These are phyloP conservation scores for Hypoxylon sp. DNA, from an alignment of 2,329 filamentous ascomycete genomes.

Conservation along the genomic window DNA sequence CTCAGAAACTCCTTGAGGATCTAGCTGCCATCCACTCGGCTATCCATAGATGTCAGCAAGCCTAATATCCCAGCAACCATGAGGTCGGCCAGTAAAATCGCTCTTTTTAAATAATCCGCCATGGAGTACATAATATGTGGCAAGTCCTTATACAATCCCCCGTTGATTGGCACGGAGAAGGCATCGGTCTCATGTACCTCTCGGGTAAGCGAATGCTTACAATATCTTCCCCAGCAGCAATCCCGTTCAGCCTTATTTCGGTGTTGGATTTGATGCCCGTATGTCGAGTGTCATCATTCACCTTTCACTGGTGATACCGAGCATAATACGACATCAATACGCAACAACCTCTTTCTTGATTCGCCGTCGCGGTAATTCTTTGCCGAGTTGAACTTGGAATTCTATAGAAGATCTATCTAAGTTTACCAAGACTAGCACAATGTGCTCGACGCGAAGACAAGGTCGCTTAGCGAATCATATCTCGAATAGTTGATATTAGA, in stretches of 20 bases:
- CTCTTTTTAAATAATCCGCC: conserved; percentile 13
- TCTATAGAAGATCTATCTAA: conserved; percentile 3
- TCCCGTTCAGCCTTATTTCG: conserved; percentile 17
- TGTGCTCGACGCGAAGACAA: conserved; percentile 1
- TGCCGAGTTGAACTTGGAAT: conserved; percentile 5
- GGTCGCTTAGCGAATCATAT: conserved; percentile 10
- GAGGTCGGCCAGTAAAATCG: conserved; percentile 5
- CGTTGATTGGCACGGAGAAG: conserved; percentile 16
- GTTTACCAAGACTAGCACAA: conserved; percentile 8
- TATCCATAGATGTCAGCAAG: conserved; percentile 35
- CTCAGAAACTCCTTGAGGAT: conserved; percentile 39
- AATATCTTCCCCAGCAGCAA: conserved; percentile 15
- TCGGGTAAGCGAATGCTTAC: conserved; percentile 29
- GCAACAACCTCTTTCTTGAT: conserved; percentile 3
- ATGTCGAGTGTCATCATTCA: conserved; percentile 8
- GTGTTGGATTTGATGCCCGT: background rate
- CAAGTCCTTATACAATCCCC: conserved; percentile 3
- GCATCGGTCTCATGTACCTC: conserved; percentile 4
- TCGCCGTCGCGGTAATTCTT: conserved; percentile 4
- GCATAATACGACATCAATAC: conserved; percentile 1
- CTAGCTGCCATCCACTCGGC: conserved; percentile 18
- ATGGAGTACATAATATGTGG: conserved; percentile 6
- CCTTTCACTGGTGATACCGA: conserved; percentile 10
- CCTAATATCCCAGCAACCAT: conserved; percentile 8
- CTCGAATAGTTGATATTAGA: conserved; percentile 4